Base-by-base conservation (phyloP, 768 basidiomycete genomes). In the Rhodotorula graminis region DNA sequence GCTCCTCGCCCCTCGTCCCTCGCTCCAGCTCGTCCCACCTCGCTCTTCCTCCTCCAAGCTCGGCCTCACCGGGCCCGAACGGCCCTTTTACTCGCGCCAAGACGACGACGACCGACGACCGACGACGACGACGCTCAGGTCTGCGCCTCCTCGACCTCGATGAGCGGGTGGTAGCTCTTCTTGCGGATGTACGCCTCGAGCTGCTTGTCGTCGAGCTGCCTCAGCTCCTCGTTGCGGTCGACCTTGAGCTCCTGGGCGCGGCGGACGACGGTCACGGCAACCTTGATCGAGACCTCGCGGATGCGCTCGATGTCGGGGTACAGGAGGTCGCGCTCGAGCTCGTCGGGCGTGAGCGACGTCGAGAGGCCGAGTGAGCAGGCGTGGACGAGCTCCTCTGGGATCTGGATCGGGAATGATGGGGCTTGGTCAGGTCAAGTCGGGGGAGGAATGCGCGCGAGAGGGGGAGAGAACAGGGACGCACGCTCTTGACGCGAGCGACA, bases 341-440 rank as follows among this genome's bases (percentile, higher is more conserved):
- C 94, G 49, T 90, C 88, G 21, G 80, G 75, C 3, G 86, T 91
- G 55, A 94, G 84, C 9, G 90, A 86, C 69, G 88, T 82, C 9
- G 90, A 88, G 53, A 96, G 85, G 14, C 91, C 91, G 42, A 91
- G 84, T 8, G 92, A 89, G 21, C 90, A 86, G 11, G 91, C 89
- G 80, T 95, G 92, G 37, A 96, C 89, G 90, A 97, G 93, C 73
- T 84, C 84, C 79, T 93, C 90, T 6, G 91, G 91, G 58, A 96
- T 88, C 37, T 37, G 37, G 5, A 9, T 4, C 5, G 37, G 37
- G 9, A 9, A 37, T 5, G 37, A 9, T 37, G 37, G 5, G 9
- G 37, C 37, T 37, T 9, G 37, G 37, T 37, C 37, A 37, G 37
- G 5, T 37, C 37, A 9, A 37, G 37, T 4, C 37, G 4, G 5